A percentile compares a stretch with the other conserved stretches of the same genome.
Evolutionary conservation across 768 basidiomycete genomes (phyloP).

Genomic region (Trametes cinnabarina): DNA sequence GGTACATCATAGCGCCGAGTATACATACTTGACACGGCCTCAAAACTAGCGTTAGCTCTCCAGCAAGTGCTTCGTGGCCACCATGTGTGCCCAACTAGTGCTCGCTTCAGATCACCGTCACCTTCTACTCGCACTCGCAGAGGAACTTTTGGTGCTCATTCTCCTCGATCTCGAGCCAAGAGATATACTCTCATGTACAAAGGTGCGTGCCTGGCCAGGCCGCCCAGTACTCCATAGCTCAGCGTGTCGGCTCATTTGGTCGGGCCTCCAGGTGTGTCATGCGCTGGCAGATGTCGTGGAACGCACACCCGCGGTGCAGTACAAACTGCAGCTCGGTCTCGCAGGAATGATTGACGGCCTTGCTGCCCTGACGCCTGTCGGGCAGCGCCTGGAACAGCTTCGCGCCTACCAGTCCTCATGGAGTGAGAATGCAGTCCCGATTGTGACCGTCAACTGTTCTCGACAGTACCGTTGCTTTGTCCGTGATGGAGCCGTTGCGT

Average conservation of each 20-base stretch:
- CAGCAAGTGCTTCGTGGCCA: too few relatives aligned
- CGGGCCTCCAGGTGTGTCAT: neutral
- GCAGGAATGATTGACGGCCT: slow-evolving; percentile 5
- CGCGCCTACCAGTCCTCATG: slow-evolving; percentile 2
- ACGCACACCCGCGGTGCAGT: slow-evolving; percentile 1
- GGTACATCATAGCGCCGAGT: too few relatives aligned
- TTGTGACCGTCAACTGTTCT: neutral
- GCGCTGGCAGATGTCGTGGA: neutral
- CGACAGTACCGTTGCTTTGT: neutral
- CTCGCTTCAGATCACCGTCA: too few relatives aligned
- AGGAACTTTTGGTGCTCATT: neutral
- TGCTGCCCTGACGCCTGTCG: neutral
- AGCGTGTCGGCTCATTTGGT: neutral
- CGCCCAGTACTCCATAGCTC: neutral
- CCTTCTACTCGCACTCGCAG: neutral
- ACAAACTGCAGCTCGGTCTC: slow-evolving; percentile 10
- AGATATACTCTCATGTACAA: neutral
- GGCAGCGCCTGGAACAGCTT: neutral
- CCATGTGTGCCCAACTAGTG: too few relatives aligned
- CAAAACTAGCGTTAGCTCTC: too few relatives aligned
- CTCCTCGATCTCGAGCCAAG: neutral
- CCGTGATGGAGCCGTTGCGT: neutral
- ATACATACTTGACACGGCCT: too few relatives aligned
- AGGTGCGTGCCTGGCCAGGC: neutral
- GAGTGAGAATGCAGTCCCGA: neutral